These are phyloP conservation scores for Crithidia thermophila DNA, from an alignment of 208 protist species.

Conservation along the genomic window DNA sequence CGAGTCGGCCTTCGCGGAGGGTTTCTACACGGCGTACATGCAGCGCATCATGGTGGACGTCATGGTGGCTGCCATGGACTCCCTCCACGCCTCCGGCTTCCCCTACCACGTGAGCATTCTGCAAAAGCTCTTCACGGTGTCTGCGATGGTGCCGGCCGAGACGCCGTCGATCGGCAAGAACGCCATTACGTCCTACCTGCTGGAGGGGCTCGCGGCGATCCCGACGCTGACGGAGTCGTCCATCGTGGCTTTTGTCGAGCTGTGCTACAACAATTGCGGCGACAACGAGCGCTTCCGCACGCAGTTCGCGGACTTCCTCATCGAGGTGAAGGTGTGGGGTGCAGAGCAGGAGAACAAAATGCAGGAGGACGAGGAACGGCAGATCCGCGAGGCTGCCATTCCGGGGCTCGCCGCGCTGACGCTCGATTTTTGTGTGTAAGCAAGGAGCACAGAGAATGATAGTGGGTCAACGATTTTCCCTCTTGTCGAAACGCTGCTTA, in stretches of 20 bases:
- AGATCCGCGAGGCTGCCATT: slow-evolving; percentile 49
- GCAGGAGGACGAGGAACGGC: slow-evolving; percentile 69
- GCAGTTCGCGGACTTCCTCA: slow-evolving; percentile 79
- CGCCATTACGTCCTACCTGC: slow-evolving; percentile 57
- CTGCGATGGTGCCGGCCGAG: slow-evolving; percentile 53
- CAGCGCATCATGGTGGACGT: slow-evolving; percentile 84
- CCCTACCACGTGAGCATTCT: slow-evolving; percentile 73
- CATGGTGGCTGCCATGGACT: slow-evolving; percentile 81
- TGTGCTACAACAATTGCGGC: slow-evolving; percentile 48
- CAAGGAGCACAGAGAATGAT: too few relatives aligned
- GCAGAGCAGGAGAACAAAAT: slow-evolving; percentile 86
- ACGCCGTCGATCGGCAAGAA: slow-evolving; percentile 57
- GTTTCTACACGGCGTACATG: slow-evolving; percentile 80
- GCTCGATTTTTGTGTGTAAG: too few relatives aligned
- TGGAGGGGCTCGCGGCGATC: slow-evolving; percentile 59
- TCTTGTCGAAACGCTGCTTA: slow-evolving; percentile 3
- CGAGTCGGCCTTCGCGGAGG: slow-evolving; percentile 52
- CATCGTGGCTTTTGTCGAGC: slow-evolving; percentile 59
- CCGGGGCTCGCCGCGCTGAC: slow-evolving; percentile 47
- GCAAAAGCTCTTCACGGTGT: slow-evolving; percentile 71
- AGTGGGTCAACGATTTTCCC: too few relatives aligned
- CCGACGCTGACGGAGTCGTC: slow-evolving; percentile 58
- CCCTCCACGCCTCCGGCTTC: slow-evolving; percentile 84
- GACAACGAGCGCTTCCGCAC: slow-evolving; percentile 51
- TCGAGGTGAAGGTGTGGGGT: slow-evolving; percentile 87